Evolutionary conservation across 768 basidiomycete species (phyloP), one percentile per base, ranked within the genome.

Genomic region (Suillus lakei): DNA sequence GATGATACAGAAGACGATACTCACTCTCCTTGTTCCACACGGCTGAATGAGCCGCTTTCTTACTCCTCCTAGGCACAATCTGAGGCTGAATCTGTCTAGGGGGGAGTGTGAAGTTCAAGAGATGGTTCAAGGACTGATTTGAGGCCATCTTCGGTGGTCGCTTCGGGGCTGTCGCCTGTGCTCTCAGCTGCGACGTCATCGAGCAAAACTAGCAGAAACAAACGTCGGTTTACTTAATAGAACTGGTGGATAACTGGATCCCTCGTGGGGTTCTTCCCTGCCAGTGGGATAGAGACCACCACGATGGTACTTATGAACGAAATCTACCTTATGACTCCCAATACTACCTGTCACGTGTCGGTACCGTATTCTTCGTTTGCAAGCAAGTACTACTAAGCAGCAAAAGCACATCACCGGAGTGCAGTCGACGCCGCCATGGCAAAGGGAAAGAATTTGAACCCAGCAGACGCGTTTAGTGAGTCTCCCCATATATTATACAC

Each of bases 41-140:
- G 23, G 88, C 87, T 44, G 85, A 81, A 50, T 82, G 83, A 1
- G 85, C 86, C 30, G 86, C 80, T 81, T 85, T 91, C 81, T 88
- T 88, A 71, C 91, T 91, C 75, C 95, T 88, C 74, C 93, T 83
- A 2, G 93, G 92, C 23, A 89, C 74, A 69, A 77, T 87, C 50
- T 81, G 77, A 21, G 88, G 82, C 39, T 87, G 86, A 50, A 84
- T 78, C 77, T 94, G 91, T 74, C 96, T 84, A 21, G 96, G 95
- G 69, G 97, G 96, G 32, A 98, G 83, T 6, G 91, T 89, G 79
- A 99, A 99, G 77, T 95, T 97, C 74, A 98, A 91, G 60, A 98
- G 89, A 81, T 97, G 91, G 74, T 93, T 92, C 75, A 83, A 73
- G 65, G 85, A 82, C 79, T 91, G 88, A 67, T 82, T 81, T 28